Base-by-base conservation (phyloP, 2,329 filamentous ascomycete species). In the Macrophomina pseudophaseolina region DNA sequence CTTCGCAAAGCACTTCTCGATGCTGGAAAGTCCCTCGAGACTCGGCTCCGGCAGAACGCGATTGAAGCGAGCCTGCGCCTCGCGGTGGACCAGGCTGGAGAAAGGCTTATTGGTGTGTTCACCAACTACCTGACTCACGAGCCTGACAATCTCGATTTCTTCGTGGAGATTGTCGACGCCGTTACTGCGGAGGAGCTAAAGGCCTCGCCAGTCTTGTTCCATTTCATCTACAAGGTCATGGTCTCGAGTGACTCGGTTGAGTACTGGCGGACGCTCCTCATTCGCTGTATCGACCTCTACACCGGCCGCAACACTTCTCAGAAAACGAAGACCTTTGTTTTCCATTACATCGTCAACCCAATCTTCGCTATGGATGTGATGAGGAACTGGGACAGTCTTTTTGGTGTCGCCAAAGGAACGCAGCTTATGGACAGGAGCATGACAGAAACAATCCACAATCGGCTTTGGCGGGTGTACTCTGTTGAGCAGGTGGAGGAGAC, bases 351-450 rank as follows among this genome's bases (percentile, higher is more conserved):
- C 38, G 92, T 97, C 70, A 99, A 98, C 73, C 96, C 95, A 0
- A 97, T 98, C 46, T 87, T 99, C 65, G 94, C 94, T 3, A 97
- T 94, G 91, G 95, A 99, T 79, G 90, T 97, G 46, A 94, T 95
- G 87, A 88, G 90, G 30, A 90, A 91, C 67, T 95, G 92, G 85
- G 85, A 88, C 51, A 73, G 67, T 18, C 70, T 84, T 30, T 83
- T 84, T 67, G 77, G 84, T 82, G 90, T 88, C 12, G 90, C 89
- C 2, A 66, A 66, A 40, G 86, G 85, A 3, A 90, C 88, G 14
- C 90, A 89, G 66, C 82, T 99, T 23, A 91, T 98, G 80, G 94
- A 99, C 76, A 91, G 90, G 75, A 83, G 87, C 56, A 89, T 99
- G 80, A 94, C 95, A 40, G 94, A 97, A 68, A 90, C 91, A 8